Evolutionary conservation across 768 basidiomycete species (phyloP).

Genomic region (Hygrophoropsis aurantiaca): DNA sequence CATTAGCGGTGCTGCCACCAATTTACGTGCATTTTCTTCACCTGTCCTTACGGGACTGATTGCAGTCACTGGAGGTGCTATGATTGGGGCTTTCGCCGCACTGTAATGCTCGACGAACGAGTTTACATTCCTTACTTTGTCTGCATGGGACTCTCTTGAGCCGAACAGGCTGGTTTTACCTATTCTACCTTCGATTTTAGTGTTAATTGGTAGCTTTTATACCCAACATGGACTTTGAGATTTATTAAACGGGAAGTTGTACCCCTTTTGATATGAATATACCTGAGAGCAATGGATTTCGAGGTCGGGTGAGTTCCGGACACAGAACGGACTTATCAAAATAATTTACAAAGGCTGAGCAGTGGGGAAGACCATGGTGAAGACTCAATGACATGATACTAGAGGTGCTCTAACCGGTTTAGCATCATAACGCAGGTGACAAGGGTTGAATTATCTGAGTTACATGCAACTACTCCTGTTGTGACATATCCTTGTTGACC

Average conservation of each 20-base stretch:
- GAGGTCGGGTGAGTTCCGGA: no score
- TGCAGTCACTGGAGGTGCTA: slow-evolving; percentile 28
- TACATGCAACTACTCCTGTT: slow-evolving; percentile 17
- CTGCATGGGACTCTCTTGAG: no score
- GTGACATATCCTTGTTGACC: slow-evolving; percentile 66
- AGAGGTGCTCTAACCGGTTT: no score
- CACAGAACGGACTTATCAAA: no score
- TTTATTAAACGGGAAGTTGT: not conserved
- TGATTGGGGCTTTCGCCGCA: slow-evolving; percentile 41
- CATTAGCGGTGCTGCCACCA: slow-evolving; percentile 16
- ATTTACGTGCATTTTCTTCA: slow-evolving; percentile 16
- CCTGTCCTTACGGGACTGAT: slow-evolving; percentile 29
- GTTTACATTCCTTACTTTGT: no score
- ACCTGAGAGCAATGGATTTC: no score
- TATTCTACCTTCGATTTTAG: not conserved
- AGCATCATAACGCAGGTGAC: no score
- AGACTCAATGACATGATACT: no score
- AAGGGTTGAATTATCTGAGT: no score
- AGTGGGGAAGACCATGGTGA: no score
- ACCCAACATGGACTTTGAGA: not conserved
- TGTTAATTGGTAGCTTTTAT: not conserved
- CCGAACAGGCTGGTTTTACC: not conserved
- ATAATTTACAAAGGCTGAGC: no score
- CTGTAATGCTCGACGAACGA: slow-evolving; percentile 16
- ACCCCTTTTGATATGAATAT: no score